A percentile compares a stretch with the other conserved stretches of the same genome.
Evolutionary conservation across 192 early-diverging fungal species (phyloP).

Genomic region (Kickxella alabastrina): DNA sequence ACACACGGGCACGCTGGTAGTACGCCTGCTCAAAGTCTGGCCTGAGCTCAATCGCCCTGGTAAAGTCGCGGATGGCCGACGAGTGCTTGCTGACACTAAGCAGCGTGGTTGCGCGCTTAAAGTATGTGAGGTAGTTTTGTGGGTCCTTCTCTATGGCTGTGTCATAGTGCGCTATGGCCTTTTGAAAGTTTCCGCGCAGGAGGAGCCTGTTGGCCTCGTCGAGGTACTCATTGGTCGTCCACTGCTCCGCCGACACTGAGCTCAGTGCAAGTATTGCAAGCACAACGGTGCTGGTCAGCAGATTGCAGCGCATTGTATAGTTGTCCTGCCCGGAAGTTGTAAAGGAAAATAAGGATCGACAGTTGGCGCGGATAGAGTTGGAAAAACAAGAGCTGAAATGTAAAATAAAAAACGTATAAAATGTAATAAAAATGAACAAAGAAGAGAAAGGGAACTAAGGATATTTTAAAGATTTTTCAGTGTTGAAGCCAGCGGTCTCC

Average conservation of each 20-base stretch:
- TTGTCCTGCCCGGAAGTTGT: neutral
- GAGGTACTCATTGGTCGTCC: constrained; percentile 39
- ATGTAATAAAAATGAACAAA: neutral
- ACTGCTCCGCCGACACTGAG: constrained; percentile 20
- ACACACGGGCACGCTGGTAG: constrained; percentile 68
- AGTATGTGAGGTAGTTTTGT: constrained; percentile 80
- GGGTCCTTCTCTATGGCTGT: constrained; percentile 65
- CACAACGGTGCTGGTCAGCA: constrained; percentile 32
- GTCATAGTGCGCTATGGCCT: constrained; percentile 43
- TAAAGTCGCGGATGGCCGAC: constrained; percentile 79
- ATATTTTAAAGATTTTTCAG: no score
- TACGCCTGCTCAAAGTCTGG: constrained; percentile 78
- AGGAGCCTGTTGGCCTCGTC: constrained; percentile 47
- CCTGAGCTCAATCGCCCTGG: constrained; percentile 71
- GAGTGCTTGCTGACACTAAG: constrained; percentile 66
- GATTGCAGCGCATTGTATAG: constrained; percentile 24
- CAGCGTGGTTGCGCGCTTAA: constrained; percentile 80
- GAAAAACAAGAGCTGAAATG: no score
- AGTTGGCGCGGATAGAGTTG: no score
- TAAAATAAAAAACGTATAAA: neutral
- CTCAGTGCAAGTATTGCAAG: constrained; percentile 26
- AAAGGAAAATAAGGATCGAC: neutral
- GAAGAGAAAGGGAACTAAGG: neutral
- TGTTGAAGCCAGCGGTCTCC: no score
- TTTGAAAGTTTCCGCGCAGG: constrained; percentile 30